These are phyloP conservation scores for Discostella stelligeroides DNA, from an alignment of 108 stramenopile species.

Conservation along the genomic window DNA sequence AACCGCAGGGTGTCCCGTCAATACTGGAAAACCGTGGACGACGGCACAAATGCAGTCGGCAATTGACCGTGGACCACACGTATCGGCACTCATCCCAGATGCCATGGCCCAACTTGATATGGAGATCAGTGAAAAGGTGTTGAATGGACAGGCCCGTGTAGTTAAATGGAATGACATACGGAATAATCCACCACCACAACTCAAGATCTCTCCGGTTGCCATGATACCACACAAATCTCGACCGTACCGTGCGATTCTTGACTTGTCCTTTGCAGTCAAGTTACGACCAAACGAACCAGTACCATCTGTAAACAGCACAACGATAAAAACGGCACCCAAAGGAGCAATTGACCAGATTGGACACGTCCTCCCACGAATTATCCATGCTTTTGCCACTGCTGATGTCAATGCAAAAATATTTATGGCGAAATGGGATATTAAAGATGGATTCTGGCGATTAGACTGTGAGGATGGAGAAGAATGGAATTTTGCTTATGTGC, in stretches of 20 bases:
- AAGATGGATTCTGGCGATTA: constrained; percentile 32
- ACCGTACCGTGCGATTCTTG: no score
- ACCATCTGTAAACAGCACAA: not conserved
- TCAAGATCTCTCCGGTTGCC: constrained; percentile 21
- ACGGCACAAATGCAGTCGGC: no score
- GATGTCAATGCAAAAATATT: constrained; percentile 5
- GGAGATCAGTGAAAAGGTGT: not conserved
- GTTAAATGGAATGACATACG: constrained; percentile 12
- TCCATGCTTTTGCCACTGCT: not conserved
- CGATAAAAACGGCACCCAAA: not conserved
- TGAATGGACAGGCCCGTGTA: not conserved
- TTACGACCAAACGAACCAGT: not conserved
- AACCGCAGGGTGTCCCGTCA: no score
- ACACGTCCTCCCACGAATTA: no score
- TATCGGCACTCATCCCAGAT: no score
- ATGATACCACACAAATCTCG: no score
- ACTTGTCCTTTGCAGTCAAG: constrained; percentile 11
- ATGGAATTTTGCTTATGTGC: constrained; percentile 19
- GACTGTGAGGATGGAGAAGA: constrained; percentile 4
- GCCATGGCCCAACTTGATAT: not conserved
- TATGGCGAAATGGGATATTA: constrained; percentile 22
- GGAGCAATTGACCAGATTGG: constrained; percentile 8
- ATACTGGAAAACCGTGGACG: no score
- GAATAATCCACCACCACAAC: constrained; percentile 4
- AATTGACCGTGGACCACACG: no score